phyloP scores from a whole-genome alignment of 2,329 filamentous ascomycete species.

The Diaporthe sp. region DNA sequence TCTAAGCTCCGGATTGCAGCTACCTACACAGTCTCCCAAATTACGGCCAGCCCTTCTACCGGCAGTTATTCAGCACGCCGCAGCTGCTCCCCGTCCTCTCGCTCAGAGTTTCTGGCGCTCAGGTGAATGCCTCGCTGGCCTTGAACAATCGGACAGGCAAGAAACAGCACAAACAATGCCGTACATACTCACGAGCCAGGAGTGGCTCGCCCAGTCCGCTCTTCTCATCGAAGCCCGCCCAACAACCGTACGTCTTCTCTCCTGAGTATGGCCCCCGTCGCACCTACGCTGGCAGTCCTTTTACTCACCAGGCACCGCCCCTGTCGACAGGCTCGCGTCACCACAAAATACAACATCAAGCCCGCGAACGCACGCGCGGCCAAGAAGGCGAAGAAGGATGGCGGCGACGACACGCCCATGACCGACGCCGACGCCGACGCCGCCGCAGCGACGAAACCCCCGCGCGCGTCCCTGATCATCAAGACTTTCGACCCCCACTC shows the following conservation, averaged over 20 bases:
- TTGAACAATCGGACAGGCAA: not conserved
- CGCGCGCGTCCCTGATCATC: constrained; percentile 80
- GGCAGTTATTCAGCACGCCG: not conserved
- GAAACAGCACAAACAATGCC: constrained; percentile 72
- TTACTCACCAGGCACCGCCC: constrained; percentile 38
- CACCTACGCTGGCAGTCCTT: constrained; percentile 18
- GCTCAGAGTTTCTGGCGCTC: not conserved
- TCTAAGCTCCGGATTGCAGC: constrained; percentile 12
- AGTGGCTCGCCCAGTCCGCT: constrained; percentile 91
- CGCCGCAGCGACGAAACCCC: constrained; percentile 56
- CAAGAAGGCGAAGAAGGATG: constrained; percentile 45
- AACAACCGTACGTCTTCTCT: constrained; percentile 74
- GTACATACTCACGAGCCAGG: constrained; percentile 84
- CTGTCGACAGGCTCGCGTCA: constrained; percentile 81
- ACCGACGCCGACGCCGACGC: constrained; percentile 44
- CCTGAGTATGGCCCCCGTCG: constrained; percentile 31
- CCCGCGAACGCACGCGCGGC: constrained; percentile 53
- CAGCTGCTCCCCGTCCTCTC: not conserved
- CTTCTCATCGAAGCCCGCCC: constrained; percentile 90
- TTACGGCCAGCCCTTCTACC: not conserved
- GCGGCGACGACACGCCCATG: constrained; percentile 49
- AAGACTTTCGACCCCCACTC: constrained; percentile 91
- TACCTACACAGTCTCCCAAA: not conserved
- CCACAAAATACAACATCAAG: constrained; percentile 88
- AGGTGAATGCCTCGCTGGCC: not conserved